A percentile compares a stretch with the other conserved stretches of the same genome.
These are phyloP conservation scores for Globisporangium parvum DNA, from an alignment of 352 stramenopile genomes.

Conservation along the genomic window DNA sequence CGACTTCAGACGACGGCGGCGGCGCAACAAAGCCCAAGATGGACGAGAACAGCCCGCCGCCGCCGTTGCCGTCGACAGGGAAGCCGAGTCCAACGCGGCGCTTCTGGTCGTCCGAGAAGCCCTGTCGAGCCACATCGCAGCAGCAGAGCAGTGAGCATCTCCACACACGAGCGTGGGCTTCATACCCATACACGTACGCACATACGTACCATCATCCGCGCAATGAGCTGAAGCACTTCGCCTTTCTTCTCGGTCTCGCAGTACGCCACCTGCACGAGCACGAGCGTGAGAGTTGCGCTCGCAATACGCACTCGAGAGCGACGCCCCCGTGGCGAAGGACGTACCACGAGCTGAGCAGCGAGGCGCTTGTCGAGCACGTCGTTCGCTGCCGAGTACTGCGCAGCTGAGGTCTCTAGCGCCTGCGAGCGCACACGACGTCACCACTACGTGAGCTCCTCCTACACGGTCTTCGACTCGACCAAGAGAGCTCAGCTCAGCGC, in stretches of 20 bases:
- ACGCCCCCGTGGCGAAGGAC: not conserved
- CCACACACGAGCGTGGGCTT: not conserved
- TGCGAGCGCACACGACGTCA: slow-evolving; percentile 9
- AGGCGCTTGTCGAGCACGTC: slow-evolving; percentile 69
- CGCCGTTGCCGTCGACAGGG: slow-evolving; percentile 47
- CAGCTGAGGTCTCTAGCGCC: slow-evolving; percentile 54
- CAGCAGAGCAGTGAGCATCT: not conserved
- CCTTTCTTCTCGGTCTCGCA: slow-evolving; percentile 62
- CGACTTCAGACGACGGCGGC: slow-evolving; percentile 2
- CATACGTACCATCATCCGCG: slow-evolving; percentile 55
- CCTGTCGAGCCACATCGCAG: slow-evolving; percentile 11
- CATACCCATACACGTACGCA: too few relatives aligned
- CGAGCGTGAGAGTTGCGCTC: not conserved
- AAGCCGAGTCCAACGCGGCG: slow-evolving; percentile 48
- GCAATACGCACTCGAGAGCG: not conserved
- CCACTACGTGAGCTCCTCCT: not conserved
- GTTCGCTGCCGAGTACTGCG: slow-evolving; percentile 44
- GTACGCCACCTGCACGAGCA: slow-evolving; percentile 46
- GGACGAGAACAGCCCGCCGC: slow-evolving; percentile 62
- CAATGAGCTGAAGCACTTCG: slow-evolving; percentile 66
- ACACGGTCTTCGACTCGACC: too few relatives aligned
- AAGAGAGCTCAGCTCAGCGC: not conserved
- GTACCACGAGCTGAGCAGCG: slow-evolving; percentile 61
- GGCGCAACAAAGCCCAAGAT: slow-evolving; percentile 46
- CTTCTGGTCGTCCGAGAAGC: slow-evolving; percentile 68